phyloP scores from a whole-genome alignment of 202 grass and related monocot genomes.

The Brachypodium distachyon region DNA sequence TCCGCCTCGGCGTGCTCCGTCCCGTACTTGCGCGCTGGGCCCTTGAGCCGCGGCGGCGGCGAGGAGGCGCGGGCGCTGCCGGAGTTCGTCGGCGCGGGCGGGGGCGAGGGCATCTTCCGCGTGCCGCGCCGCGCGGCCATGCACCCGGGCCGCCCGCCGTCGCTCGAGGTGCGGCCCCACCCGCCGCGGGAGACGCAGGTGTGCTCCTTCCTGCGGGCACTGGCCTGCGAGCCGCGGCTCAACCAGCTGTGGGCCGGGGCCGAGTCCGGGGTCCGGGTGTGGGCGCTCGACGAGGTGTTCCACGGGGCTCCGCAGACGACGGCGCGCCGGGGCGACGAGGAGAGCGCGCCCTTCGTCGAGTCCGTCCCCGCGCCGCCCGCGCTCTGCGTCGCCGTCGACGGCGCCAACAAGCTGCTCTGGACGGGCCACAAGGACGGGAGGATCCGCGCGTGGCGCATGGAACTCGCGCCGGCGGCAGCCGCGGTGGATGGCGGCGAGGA shows the following conservation, averaged over 20 bases:
- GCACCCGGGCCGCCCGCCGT: slow-evolving; percentile 63
- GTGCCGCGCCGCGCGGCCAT: slow-evolving; percentile 53
- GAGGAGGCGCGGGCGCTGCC: slow-evolving; percentile 29
- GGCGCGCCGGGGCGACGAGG: slow-evolving; percentile 51
- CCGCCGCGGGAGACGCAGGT: slow-evolving; percentile 83
- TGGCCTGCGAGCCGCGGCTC: slow-evolving; percentile 32
- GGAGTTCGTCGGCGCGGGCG: slow-evolving; percentile 52
- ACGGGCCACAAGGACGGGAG: slow-evolving; percentile 84
- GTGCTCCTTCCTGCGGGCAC: slow-evolving; percentile 63
- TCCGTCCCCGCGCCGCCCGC: slow-evolving; percentile 42
- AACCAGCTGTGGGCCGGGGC: slow-evolving; percentile 57
- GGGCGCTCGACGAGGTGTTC: slow-evolving; percentile 47
- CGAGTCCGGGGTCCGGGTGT: slow-evolving; percentile 65
- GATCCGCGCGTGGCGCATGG: slow-evolving; percentile 68
- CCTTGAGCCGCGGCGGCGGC: neutral
- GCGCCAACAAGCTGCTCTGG: slow-evolving; percentile 53
- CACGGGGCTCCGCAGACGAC: neutral
- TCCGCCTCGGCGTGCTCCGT: too few species aligned
- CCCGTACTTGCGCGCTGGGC: neutral
- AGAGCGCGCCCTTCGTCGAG: slow-evolving; percentile 64
- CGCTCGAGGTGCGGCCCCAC: slow-evolving; percentile 62
- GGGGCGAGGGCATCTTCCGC: slow-evolving; percentile 56
- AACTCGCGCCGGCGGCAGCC: slow-evolving; percentile 12
- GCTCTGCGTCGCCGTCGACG: slow-evolving; percentile 65
- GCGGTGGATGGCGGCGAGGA: neutral